Evolutionary conservation across 2,329 filamentous ascomycete species (phyloP).

Genomic region (Daldinia sp.): DNA sequence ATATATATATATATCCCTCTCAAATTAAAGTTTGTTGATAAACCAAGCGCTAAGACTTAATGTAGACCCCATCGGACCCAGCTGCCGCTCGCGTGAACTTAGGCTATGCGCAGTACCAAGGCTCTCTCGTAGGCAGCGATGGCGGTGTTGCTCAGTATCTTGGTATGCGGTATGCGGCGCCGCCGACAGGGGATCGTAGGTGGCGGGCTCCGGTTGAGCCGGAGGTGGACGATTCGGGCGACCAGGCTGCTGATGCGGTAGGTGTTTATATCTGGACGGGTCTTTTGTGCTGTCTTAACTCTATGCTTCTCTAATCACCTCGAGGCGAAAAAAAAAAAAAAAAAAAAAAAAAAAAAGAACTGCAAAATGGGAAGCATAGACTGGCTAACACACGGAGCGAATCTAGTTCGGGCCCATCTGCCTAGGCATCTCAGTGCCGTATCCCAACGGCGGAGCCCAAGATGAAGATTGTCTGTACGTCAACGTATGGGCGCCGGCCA

Average conservation of each 20-base stretch:
- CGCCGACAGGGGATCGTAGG: constrained; percentile 59
- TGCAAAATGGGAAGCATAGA: not conserved
- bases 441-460: constrained; percentile 43
- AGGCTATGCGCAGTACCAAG: constrained; percentile 56
- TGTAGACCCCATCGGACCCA: constrained; percentile 29
- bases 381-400: constrained; percentile 6
- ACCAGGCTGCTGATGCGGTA: constrained; percentile 51
- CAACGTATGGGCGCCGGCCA: constrained; percentile 55
- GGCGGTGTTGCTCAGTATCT: constrained; percentile 55
- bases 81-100: constrained; percentile 48
- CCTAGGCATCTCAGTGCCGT: constrained; percentile 49
- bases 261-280: not conserved
- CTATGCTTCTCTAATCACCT: not conserved
- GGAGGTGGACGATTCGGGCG: constrained; percentile 39
- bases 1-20: not conserved
- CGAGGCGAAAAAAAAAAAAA: not conserved
- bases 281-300: not conserved
- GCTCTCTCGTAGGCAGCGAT: constrained; percentile 46
- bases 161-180: constrained; percentile 60
- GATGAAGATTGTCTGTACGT: constrained; percentile 56
- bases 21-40: not conserved
- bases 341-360: not conserved
- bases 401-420: constrained; percentile 57
- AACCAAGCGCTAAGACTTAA: not conserved
- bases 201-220: constrained; percentile 60